These are phyloP conservation scores for Talaromyces albobiverticillius DNA, from an alignment of 2,329 filamentous ascomycete species.

Conservation along the genomic window DNA sequence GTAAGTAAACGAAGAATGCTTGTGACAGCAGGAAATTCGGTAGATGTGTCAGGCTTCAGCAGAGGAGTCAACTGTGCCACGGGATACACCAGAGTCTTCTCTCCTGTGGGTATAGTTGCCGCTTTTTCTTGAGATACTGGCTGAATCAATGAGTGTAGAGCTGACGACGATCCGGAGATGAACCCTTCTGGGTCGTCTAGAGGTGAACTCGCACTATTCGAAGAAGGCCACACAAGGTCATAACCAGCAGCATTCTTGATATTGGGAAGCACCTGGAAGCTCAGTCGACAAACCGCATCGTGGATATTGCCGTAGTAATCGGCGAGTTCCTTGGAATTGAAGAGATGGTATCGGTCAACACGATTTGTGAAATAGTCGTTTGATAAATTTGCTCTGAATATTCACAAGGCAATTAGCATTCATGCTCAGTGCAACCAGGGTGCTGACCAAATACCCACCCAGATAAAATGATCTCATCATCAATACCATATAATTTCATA, in stretches of 20 bases:
- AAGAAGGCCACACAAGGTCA: constrained; percentile 67
- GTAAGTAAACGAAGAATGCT: constrained; percentile 69
- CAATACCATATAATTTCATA: constrained; percentile 96
- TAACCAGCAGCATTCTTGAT: constrained; percentile 46
- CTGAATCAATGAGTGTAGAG: constrained; percentile 66
- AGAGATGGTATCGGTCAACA: constrained; percentile 91
- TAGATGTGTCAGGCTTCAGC: constrained; percentile 74
- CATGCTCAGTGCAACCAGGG: not conserved
- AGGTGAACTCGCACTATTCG: constrained; percentile 73
- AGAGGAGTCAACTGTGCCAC: constrained; percentile 85
- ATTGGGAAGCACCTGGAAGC: constrained; percentile 70
- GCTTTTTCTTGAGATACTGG: constrained; percentile 37
- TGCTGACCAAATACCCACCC: constrained; percentile 53
- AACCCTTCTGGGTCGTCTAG: constrained; percentile 68
- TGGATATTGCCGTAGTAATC: constrained; percentile 81
- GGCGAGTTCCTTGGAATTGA: constrained; percentile 73
- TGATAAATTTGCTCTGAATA: constrained; percentile 77
- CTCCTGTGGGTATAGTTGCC: constrained; percentile 31
- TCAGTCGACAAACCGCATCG: constrained; percentile 71
- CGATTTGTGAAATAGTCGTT: constrained; percentile 95
- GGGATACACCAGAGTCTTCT: constrained; percentile 77
- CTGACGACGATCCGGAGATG: constrained; percentile 63
- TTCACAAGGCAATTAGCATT: constrained; percentile 11
- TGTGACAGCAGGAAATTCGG: constrained; percentile 79
- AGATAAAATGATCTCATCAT: constrained; percentile 93